phyloP scores from a whole-genome alignment of 2,329 filamentous ascomycete species.

The Sporothrix luriei region DNA sequence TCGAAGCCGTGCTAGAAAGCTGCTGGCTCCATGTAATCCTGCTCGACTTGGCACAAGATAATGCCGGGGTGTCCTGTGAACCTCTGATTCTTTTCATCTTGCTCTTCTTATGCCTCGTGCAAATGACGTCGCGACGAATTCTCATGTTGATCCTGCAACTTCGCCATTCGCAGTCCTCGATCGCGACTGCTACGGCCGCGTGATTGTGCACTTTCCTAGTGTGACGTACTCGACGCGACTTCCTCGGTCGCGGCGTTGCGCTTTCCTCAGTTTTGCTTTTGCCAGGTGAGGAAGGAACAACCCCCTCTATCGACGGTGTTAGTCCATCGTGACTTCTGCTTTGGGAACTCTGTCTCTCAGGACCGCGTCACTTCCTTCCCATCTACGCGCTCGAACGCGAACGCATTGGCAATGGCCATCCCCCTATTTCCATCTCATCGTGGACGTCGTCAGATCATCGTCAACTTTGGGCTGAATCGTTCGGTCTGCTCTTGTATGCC shows the following conservation, averaged over 20 bases:
- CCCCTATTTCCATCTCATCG: not conserved
- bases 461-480: not conserved
- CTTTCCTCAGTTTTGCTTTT: not conserved
- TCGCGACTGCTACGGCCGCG: not conserved
- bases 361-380: not conserved
- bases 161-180: not conserved
- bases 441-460: not conserved
- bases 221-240: not conserved
- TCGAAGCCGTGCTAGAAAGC: too few relatives aligned
- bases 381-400: not conserved
- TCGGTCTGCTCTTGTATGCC: not conserved
- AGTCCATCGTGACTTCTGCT: conserved; percentile 30
- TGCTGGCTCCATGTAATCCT: too few relatives aligned
- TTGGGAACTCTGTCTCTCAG: not conserved
- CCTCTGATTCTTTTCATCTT: too few relatives aligned
- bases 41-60: too few relatives aligned
- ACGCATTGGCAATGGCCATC: not conserved
- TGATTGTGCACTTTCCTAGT: not conserved
- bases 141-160: not conserved
- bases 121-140: not conserved
- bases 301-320: not conserved
- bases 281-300: conserved; percentile 23
- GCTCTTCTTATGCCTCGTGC: too few relatives aligned
- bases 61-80: too few relatives aligned
- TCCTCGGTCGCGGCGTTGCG: not conserved